Evolutionary conservation across 2,329 filamentous ascomycete species (phyloP).

Genomic region (Claviceps quebecensis): DNA sequence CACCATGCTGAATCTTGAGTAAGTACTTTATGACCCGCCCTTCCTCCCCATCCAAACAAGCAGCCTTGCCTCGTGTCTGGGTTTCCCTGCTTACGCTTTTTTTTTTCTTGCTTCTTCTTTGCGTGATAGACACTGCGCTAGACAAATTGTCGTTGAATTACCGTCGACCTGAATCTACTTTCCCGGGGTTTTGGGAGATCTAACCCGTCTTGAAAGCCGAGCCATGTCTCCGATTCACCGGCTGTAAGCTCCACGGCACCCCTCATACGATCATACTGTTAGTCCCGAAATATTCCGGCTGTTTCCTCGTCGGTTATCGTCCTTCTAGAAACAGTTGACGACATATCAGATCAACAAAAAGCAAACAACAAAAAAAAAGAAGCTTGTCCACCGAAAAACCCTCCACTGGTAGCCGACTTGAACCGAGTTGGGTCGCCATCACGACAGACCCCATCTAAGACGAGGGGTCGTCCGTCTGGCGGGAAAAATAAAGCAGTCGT

Average conservation of each 20-base stretch:
- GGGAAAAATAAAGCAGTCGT: neutral
- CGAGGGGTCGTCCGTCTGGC: neutral
- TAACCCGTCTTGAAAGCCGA: neutral
- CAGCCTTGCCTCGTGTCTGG: neutral
- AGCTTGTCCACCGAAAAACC: neutral
- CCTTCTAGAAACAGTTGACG: neutral
- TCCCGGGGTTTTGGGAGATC: neutral
- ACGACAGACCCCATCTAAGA: neutral
- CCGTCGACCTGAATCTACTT: neutral
- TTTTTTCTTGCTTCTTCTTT: neutral
- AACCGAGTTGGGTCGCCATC: neutral
- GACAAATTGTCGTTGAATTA: neutral
- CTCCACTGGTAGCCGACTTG: neutral
- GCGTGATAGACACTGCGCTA: neutral
- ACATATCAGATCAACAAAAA: neutral
- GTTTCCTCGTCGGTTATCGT: neutral
- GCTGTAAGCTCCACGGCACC: neutral
- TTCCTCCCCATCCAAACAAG: constrained; percentile 8
- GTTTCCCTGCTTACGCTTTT: neutral
- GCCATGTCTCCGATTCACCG: constrained; percentile 1
- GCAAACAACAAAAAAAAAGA: neutral
- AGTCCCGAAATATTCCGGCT: neutral
- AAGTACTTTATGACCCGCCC: constrained; percentile 17
- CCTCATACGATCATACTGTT: neutral
- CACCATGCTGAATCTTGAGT: neutral